Conservation (phyloP, 177 flowering plant genomes). For the Vitis hybrid region DNA sequence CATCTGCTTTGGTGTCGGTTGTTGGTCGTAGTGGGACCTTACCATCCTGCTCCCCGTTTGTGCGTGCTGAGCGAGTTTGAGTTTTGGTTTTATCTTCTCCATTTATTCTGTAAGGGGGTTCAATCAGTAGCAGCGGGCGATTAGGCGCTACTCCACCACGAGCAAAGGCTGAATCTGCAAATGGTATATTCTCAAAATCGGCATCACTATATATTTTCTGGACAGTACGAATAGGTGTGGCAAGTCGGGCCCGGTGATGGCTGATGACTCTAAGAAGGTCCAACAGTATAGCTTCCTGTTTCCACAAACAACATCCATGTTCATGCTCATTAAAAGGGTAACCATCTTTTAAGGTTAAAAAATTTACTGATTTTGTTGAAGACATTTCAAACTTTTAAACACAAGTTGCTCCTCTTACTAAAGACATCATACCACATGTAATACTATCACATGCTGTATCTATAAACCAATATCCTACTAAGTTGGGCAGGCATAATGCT, state of each 20-base stretch:
- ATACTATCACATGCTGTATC: too few species aligned
- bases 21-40: constrained; percentile 26
- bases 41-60: constrained; percentile 48
- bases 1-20: constrained; percentile 6
- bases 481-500: background rate
- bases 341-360: background rate
- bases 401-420: background rate
- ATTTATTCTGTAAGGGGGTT: constrained; percentile 67
- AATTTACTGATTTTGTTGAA: background rate
- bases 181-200: constrained; percentile 69
- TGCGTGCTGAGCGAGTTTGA: constrained; percentile 45
- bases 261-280: constrained; percentile 95
- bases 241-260: constrained; percentile 96
- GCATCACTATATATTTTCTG: constrained; percentile 75
- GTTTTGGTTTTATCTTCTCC: constrained; percentile 72
- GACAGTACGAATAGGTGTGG: constrained; percentile 91
- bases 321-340: background rate
- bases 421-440: too few species aligned
- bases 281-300: constrained; percentile 86
- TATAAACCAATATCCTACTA: background rate
- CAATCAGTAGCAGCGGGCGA: constrained; percentile 70
- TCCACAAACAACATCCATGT: constrained; percentile 9
- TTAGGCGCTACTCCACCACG: constrained; percentile 40
- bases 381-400: background rate
- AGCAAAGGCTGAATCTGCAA: constrained; percentile 46